Percentiles rank a stretch among this genome's conserved stretches.
phyloP scores from a whole-genome alignment of 2,329 filamentous ascomycete genomes.

The Cytospora piceicola region DNA sequence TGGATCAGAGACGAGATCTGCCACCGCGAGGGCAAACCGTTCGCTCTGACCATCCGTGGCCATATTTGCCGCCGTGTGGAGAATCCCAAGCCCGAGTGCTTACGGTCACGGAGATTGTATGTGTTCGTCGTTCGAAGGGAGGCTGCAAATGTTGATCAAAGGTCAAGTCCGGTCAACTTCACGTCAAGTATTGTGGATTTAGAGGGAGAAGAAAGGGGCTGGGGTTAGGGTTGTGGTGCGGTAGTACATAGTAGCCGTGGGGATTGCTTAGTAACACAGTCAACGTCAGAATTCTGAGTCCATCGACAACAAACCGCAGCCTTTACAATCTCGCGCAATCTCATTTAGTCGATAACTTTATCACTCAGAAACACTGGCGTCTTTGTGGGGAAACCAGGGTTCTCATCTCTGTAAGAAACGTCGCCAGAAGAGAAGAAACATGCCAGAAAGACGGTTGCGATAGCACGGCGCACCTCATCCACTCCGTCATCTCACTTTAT shows the following conservation, averaged over 20 bases:
- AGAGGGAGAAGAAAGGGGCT: neutral
- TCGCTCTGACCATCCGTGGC: constrained; percentile 2
- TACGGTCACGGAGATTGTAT: neutral
- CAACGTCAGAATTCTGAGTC: neutral
- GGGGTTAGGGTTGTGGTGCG: neutral
- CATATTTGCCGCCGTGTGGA: neutral
- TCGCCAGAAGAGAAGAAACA: neutral
- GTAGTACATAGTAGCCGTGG: no score
- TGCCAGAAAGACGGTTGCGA: neutral
- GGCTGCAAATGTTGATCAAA: neutral
- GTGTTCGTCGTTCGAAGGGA: neutral
- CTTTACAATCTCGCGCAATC: neutral
- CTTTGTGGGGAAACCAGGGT: neutral
- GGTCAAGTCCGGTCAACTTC: no score
- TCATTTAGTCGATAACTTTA: neutral
- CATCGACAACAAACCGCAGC: neutral
- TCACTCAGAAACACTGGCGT: neutral
- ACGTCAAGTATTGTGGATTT: no score
- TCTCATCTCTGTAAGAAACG: no score
- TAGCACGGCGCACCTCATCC: neutral
- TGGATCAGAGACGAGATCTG: constrained; percentile 10
- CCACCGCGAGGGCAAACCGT: constrained; percentile 14
- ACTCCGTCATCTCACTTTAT: neutral
- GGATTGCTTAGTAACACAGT: neutral
- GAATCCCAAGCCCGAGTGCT: neutral